Percentiles rank a stretch among this genome's conserved stretches.
Evolutionary conservation across 768 basidiomycete species (phyloP).

Genomic region (Leccinum truebloodii): DNA sequence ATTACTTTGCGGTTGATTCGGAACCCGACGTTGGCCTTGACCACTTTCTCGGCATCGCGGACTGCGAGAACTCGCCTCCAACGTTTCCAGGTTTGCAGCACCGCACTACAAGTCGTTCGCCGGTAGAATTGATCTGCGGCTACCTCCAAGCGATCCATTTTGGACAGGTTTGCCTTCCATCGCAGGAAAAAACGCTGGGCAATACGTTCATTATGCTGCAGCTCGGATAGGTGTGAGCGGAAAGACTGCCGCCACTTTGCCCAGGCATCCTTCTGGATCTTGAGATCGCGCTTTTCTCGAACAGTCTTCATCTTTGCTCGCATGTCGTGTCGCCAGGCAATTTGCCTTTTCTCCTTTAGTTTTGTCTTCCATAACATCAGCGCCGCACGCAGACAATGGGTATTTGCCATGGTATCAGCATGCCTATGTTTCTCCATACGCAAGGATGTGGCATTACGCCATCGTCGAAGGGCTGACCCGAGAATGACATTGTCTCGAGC

Average conservation of each 20-base stretch:
- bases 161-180: slow-evolving; percentile 53
- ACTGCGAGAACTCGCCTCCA: slow-evolving; percentile 56
- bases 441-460: slow-evolving; percentile 48
- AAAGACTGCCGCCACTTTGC: slow-evolving; percentile 64
- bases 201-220: slow-evolving; percentile 49
- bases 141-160: slow-evolving; percentile 45
- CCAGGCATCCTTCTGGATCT: slow-evolving; percentile 60
- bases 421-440: slow-evolving; percentile 42
- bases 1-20: slow-evolving; percentile 52
- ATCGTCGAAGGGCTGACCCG: slow-evolving; percentile 57
- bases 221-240: slow-evolving; percentile 50
- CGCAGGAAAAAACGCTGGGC: slow-evolving; percentile 43
- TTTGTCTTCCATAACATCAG: slow-evolving; percentile 56
- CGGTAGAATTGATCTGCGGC: slow-evolving; percentile 51
- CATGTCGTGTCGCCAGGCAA: slow-evolving; percentile 69
- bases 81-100: slow-evolving; percentile 50
- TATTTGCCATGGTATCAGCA: slow-evolving; percentile 45
- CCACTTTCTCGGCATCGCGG: slow-evolving; percentile 43
- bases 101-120: slow-evolving; percentile 36
- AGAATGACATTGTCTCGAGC: slow-evolving; percentile 70
- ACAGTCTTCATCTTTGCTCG: slow-evolving; percentile 65
- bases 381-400: slow-evolving; percentile 42
- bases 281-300: slow-evolving; percentile 54
- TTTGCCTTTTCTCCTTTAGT: slow-evolving; percentile 55
- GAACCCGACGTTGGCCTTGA: slow-evolving; percentile 45